Evolutionary conservation across 345 rosid species (phyloP).

Genomic region (Populus simonii): DNA sequence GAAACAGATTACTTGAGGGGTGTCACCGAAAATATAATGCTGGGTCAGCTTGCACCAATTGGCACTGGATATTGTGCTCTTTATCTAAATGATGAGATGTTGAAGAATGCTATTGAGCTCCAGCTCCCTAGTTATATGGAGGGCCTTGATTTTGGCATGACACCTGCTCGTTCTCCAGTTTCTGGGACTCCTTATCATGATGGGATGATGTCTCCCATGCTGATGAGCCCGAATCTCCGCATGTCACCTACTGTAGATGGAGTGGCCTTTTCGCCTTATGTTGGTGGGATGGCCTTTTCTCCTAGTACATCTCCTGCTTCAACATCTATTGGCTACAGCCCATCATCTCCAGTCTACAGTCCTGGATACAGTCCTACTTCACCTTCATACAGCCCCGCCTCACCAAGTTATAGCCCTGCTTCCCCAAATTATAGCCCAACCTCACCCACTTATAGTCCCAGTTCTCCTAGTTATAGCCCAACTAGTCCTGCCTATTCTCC

Average conservation of each 20-base stretch:
- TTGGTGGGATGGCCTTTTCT: slow-evolving; percentile 82
- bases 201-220: slow-evolving; percentile 93
- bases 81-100: slow-evolving; percentile 93
- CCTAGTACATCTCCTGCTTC: slow-evolving; percentile 74
- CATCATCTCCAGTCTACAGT: slow-evolving; percentile 76
- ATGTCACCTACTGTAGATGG: slow-evolving; percentile 81
- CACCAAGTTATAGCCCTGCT: slow-evolving; percentile 81
- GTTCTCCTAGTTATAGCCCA: slow-evolving; percentile 83
- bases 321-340: slow-evolving; percentile 77
- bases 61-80: slow-evolving; percentile 88
- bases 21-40: slow-evolving; percentile 94
- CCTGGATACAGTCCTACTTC: slow-evolving; percentile 73
- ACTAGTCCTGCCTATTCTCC: slow-evolving; percentile 84
- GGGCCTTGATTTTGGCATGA: slow-evolving; percentile 81
- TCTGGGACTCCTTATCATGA: slow-evolving; percentile 96
- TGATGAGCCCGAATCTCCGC: slow-evolving; percentile 75
- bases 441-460: slow-evolving; percentile 86
- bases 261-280: slow-evolving; percentile 84
- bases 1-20: slow-evolving; percentile 83
- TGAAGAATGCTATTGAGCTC: slow-evolving; percentile 95
- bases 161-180: slow-evolving; percentile 83
- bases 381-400: slow-evolving; percentile 78
- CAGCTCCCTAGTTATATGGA: slow-evolving; percentile 98
- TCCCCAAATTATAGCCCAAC: slow-evolving; percentile 86
- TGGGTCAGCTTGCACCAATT: slow-evolving; percentile 96